phyloP scores from a whole-genome alignment of 1,284 basidiomycete species.

The Mycena citricolor region DNA sequence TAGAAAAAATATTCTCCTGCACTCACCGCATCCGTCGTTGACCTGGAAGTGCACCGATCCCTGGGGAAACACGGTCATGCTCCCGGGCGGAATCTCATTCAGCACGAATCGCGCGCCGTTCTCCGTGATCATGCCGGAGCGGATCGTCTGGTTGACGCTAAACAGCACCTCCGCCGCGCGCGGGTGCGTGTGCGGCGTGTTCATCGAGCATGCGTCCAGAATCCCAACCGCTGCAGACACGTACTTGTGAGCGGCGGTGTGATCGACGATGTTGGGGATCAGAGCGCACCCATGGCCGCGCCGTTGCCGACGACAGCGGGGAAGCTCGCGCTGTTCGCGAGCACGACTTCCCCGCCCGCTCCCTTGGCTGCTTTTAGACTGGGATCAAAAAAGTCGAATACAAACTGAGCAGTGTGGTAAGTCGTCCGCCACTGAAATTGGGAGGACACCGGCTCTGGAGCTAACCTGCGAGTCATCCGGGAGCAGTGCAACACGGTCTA shows the following conservation, averaged over 20 bases:
- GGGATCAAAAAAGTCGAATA: conserved; percentile 15
- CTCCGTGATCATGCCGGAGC: conserved; percentile 35
- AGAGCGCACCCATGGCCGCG: conserved; percentile 12
- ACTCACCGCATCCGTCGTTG: conserved; percentile 33
- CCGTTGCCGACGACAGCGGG: conserved; percentile 16
- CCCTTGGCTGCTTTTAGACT: not conserved
- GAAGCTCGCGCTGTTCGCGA: conserved; percentile 12
- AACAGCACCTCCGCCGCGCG: conserved; percentile 38
- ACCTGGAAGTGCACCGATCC: conserved; percentile 37
- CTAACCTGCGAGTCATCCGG: conserved; percentile 1
- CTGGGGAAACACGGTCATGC: conserved; percentile 34
- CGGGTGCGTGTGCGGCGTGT: conserved; percentile 39
- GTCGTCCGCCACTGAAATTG: too few species aligned
- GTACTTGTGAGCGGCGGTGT: too few species aligned
- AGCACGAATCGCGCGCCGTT: conserved; percentile 36
- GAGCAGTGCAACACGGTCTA: not conserved
- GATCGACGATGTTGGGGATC: not conserved
- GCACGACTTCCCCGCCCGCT: conserved; percentile 9
- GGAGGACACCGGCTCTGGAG: too few species aligned
- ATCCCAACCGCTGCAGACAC: conserved; percentile 18
- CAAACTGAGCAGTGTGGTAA: conserved; percentile 6
- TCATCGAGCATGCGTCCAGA: conserved; percentile 33
- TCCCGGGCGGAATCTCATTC: conserved; percentile 32
- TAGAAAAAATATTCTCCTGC: not conserved
- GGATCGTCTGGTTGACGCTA: conserved; percentile 34